Percentiles rank a stretch among this genome's conserved stretches.
These are phyloP conservation scores for Ceratocystis cubensis DNA, from an alignment of 2,329 filamentous ascomycete genomes.

Conservation along the genomic window DNA sequence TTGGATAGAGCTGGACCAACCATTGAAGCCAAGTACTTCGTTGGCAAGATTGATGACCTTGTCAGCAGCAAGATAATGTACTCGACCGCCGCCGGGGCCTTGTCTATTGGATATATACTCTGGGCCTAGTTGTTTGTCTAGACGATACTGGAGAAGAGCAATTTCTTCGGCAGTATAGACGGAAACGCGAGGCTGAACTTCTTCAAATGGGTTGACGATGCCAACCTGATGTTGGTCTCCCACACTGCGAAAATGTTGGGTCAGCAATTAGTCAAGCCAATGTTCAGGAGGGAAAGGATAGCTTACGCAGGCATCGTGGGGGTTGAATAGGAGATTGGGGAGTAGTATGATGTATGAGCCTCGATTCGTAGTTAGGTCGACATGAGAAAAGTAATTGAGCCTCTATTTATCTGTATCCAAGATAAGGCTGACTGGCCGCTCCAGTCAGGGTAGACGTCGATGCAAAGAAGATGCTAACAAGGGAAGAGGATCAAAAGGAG, in stretches of 20 bases:
- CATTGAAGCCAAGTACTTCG: conserved; percentile 92
- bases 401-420: background rate
- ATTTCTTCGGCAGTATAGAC: conserved; percentile 86
- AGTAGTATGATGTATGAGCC: background rate
- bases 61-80: conserved; percentile 90
- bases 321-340: background rate
- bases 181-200: conserved; percentile 52
- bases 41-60: conserved; percentile 94
- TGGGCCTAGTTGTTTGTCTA: conserved; percentile 87
- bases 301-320: conserved; percentile 36
- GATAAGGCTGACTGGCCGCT: background rate
- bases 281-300: conserved; percentile 17
- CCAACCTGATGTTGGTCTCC: conserved; percentile 52
- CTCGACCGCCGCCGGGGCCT: conserved; percentile 70
- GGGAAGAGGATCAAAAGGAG: background rate
- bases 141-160: conserved; percentile 68
- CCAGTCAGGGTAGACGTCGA: background rate
- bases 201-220: conserved; percentile 69
- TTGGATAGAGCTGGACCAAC: conserved; percentile 92
- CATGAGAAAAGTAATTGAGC: background rate
- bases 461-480: conserved; percentile 6
- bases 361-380: background rate
- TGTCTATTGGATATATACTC: conserved; percentile 86
- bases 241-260: conserved; percentile 35
- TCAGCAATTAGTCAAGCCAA: conserved; percentile 15